A percentile compares a stretch with the other conserved stretches of the same genome.
Conservation (phyloP, 805 yeast genomes). For the Teunomyces tritomae region DNA sequence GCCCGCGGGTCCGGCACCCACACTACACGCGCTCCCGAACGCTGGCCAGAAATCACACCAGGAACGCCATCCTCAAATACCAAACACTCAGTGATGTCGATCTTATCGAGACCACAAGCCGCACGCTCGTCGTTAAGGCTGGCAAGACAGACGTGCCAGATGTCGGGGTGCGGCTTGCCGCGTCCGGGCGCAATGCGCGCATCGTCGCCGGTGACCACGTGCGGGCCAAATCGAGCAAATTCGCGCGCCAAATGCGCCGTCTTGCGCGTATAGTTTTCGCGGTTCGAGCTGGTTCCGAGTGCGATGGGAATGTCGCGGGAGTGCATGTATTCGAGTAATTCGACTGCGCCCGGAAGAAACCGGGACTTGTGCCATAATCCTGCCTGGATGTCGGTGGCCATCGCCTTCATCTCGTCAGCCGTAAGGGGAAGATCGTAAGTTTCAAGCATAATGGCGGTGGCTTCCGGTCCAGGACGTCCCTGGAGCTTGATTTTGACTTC, state of each 20-base stretch:
- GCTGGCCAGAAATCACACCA: conserved; percentile 81
- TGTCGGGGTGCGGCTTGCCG: conserved; percentile 94
- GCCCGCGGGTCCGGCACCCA: conserved; percentile 94
- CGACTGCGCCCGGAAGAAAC: conserved; percentile 84
- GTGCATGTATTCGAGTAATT: conserved; percentile 55
- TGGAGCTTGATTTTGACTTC: conserved; percentile 83
- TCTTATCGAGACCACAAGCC: conserved; percentile 40
- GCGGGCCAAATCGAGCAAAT: conserved; percentile 59
- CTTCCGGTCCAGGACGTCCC: conserved; percentile 85
- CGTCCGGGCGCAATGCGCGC: conserved; percentile 74
- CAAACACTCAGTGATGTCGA: conserved; percentile 73
- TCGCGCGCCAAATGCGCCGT: conserved; percentile 67
- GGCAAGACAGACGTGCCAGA: conserved; percentile 80
- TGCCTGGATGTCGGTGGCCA: conserved; percentile 54
- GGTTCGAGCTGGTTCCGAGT: conserved; percentile 81
- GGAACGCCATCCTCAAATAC: conserved; percentile 96
- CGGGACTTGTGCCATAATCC: conserved; percentile 59
- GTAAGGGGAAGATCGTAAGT: conserved; percentile 65
- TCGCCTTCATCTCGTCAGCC: conserved; percentile 57
- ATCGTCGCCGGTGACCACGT: conserved; percentile 87
- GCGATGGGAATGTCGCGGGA: conserved; percentile 70
- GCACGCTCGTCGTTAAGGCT: conserved; percentile 58
- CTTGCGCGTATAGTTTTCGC: conserved; percentile 60
- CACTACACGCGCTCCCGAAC: conserved; percentile 81
- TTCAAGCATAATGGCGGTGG: conserved; percentile 62